A percentile compares a stretch with the other conserved stretches of the same genome.
Evolutionary conservation across 2,329 filamentous ascomycete genomes (phyloP).

Genomic region (Sclerotinia nivalis): DNA sequence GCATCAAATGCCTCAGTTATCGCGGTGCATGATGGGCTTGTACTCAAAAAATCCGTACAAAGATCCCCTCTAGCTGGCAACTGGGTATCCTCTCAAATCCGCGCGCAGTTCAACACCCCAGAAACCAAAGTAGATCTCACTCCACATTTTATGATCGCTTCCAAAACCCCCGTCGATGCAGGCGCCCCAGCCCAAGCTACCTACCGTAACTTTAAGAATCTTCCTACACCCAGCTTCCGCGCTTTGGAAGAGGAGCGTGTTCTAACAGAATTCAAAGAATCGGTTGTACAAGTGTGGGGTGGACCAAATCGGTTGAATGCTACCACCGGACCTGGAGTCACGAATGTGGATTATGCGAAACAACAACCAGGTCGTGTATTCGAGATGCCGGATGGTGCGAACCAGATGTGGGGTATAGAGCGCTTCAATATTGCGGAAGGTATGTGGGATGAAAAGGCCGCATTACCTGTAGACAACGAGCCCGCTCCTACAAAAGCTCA

Average conservation of each 20-base stretch:
- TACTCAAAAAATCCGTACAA: conserved; percentile 86
- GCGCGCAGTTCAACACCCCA: conserved; percentile 71
- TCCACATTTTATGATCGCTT: conserved; percentile 84
- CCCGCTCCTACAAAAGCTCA: conserved; percentile 64
- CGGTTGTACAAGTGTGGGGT: conserved; percentile 89
- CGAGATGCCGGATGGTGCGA: conserved; percentile 95
- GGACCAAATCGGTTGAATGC: conserved; percentile 67
- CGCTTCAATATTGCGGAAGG: conserved; percentile 85
- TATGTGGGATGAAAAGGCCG: conserved; percentile 83
- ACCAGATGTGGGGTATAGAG: conserved; percentile 90
- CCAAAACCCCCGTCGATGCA: conserved; percentile 86
- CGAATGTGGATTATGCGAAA: conserved; percentile 75
- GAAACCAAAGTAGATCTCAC: conserved; percentile 71
- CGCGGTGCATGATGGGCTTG: conserved; percentile 90
- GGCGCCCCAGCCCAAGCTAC: conserved; percentile 75
- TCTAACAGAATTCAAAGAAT: conserved; percentile 96
- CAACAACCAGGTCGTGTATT: conserved; percentile 80
- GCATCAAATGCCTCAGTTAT: conserved; percentile 86
- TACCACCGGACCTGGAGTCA: conserved; percentile 51
- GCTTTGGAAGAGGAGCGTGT: conserved; percentile 88
- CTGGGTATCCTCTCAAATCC: conserved; percentile 87
- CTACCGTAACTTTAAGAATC: conserved; percentile 66
- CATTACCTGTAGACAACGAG: conserved; percentile 53
- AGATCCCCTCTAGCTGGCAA: conserved; percentile 84
- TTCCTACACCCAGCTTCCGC: conserved; percentile 70